Evolutionary conservation across 2,329 filamentous ascomycete genomes (phyloP).

Genomic region (Zasmidium angulare): DNA sequence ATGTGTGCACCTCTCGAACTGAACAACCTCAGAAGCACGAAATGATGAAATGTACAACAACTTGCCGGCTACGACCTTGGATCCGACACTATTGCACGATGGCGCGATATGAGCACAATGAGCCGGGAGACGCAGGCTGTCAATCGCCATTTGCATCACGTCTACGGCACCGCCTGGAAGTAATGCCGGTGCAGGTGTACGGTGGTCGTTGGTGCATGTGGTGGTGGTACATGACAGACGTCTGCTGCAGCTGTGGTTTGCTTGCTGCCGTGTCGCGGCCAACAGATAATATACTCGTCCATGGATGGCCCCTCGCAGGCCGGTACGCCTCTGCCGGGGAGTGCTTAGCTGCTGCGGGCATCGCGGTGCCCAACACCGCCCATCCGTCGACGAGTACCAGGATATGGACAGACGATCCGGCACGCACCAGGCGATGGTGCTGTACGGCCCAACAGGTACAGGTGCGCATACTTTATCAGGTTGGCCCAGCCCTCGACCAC

Average conservation of each 20-base stretch:
- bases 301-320: constrained; percentile 1
- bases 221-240: not conserved
- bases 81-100: not conserved
- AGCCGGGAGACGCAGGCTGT: not conserved
- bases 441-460: not conserved
- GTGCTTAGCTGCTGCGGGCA: constrained; percentile 7
- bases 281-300: constrained; percentile 7
- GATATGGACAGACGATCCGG: not conserved
- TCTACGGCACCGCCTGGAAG: not conserved
- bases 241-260: not conserved
- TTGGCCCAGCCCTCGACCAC: too few relatives aligned
- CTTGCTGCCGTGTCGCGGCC: not conserved
- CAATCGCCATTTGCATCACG: not conserved
- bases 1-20: constrained; percentile 1
- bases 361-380: not conserved
- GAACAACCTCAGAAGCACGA: not conserved
- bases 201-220: not conserved
- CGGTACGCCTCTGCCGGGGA: constrained; percentile 4
- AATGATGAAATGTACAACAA: not conserved
- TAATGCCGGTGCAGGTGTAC: not conserved
- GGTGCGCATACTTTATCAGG: constrained; percentile 3
- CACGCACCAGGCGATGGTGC: not conserved
- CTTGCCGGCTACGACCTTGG: not conserved
- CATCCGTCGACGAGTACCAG: not conserved
- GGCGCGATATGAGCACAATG: not conserved